Evolutionary conservation across 176 grass and related monocot species (phyloP), one percentile per base, ranked within the genome.

Genomic region (Hordeum vulgare): DNA sequence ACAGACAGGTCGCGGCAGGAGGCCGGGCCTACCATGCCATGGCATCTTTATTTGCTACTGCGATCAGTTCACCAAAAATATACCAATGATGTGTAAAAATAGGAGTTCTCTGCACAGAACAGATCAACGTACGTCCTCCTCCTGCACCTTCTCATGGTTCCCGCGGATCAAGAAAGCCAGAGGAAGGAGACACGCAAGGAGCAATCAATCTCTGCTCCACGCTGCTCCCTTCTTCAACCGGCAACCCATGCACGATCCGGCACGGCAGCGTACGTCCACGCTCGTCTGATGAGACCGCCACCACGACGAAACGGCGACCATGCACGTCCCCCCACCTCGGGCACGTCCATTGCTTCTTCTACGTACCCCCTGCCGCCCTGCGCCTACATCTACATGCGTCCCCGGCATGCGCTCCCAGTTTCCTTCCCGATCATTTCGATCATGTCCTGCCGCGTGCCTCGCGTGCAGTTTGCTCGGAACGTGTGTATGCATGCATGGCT

Each of bases 1-100:
- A 77, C 77, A 65, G 65, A 83, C 86, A 35, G 13, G 74, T 44
- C 80, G 57, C 31, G 18, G 45, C 67, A 83, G 59, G 39, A 74
- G 76, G 20, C 61, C 26, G 51, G 51, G 7, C 51, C 21, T 56
- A 18, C 44, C 40, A 42, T 39, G 40, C 51, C 17, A 56, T 56
- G 51, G 51, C 51, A 5, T 5, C 15, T 51, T 51, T 51, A 51
- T 18, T 18, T 51, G 47, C 47, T 18, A 56, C 51, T 21, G 18
- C 51, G 51, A 21, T 18, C 51, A 56, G 51, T 21, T 56, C 51
- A 56, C 18, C 18, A 7, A 2, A 56, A 56, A 20, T 54, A 54
- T 8, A 20, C 18, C 18, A 54, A 56, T 21, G 7, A 21, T 56
- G 2, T 21, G 21, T 21, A 0, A 9, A 56, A 56, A 21, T 54